phyloP scores from a whole-genome alignment of 2,329 filamentous ascomycete genomes.

The Fusarium hostae region DNA sequence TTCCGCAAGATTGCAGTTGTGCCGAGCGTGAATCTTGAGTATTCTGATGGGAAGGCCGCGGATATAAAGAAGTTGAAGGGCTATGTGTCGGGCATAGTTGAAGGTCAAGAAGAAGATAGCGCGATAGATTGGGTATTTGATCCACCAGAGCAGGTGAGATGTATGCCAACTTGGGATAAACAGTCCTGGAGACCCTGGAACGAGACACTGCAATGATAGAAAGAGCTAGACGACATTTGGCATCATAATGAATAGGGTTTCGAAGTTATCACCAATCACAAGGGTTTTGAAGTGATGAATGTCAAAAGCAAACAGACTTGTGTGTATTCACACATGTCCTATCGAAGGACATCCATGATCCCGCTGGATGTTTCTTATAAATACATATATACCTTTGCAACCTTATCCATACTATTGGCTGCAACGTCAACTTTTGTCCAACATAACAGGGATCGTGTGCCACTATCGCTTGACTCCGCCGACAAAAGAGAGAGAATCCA shows the following conservation, averaged over 20 bases:
- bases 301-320: neutral
- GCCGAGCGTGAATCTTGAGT: slow-evolving; percentile 66
- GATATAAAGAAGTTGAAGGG: slow-evolving; percentile 63
- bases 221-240: neutral
- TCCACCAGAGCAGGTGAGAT: slow-evolving; percentile 60
- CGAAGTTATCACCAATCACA: neutral
- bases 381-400: neutral
- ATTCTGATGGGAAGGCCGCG: slow-evolving; percentile 57
- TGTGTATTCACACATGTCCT: neutral
- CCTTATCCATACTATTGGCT: neutral
- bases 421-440: neutral
- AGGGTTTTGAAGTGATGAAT: too few species aligned
- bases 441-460: neutral
- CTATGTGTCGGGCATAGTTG: slow-evolving; percentile 54
- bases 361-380: slow-evolving; percentile 10
- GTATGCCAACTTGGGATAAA: slow-evolving; percentile 56
- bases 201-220: slow-evolving; percentile 15
- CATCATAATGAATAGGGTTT: too few species aligned
- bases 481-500: neutral
- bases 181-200: slow-evolving; percentile 57
- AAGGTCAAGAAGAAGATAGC: slow-evolving; percentile 41
- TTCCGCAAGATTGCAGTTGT: slow-evolving; percentile 65
- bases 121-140: slow-evolving; percentile 56
- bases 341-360: neutral
- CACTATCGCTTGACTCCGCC: neutral